Conservation (phyloP, 2,329 filamentous ascomycete species). For the Phyllosticta citriasiana region DNA sequence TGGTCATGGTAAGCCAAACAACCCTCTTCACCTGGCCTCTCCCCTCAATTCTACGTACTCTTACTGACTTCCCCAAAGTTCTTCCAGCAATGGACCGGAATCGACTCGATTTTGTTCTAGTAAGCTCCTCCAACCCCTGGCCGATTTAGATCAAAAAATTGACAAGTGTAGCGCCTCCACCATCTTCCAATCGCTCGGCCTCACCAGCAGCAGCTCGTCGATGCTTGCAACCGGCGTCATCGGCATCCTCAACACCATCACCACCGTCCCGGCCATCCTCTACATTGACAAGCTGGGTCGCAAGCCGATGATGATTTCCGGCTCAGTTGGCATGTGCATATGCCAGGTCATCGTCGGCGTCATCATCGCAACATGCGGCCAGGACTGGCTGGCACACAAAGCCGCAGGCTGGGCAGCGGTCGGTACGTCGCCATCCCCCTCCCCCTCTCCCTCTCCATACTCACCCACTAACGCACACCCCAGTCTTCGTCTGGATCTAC, state of each 20-base stretch:
- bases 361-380: slow-evolving; percentile 43
- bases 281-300: slow-evolving; percentile 46
- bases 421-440: neutral
- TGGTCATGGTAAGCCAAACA: slow-evolving; percentile 52
- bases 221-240: slow-evolving; percentile 46
- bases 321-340: slow-evolving; percentile 42
- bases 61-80: slow-evolving; percentile 33
- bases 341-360: slow-evolving; percentile 19
- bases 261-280: slow-evolving; percentile 45
- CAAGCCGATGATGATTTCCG: slow-evolving; percentile 39
- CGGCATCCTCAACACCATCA: slow-evolving; percentile 47
- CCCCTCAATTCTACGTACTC: slow-evolving; percentile 26
- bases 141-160: neutral
- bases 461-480: slow-evolving; percentile 11
- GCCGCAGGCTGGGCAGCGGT: slow-evolving; percentile 45
- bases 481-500: slow-evolving; percentile 14
- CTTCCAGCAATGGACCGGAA: slow-evolving; percentile 35
- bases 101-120: slow-evolving; percentile 30
- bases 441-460: neutral
- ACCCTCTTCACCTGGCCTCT: neutral
- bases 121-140: too few relatives aligned
- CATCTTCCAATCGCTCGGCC: slow-evolving; percentile 32
- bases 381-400: slow-evolving; percentile 41
- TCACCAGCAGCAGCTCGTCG: slow-evolving; percentile 24
- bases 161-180: slow-evolving; percentile 39